phyloP scores from a whole-genome alignment of 805 yeast species.

The Sugiyamaella floridensis region DNA sequence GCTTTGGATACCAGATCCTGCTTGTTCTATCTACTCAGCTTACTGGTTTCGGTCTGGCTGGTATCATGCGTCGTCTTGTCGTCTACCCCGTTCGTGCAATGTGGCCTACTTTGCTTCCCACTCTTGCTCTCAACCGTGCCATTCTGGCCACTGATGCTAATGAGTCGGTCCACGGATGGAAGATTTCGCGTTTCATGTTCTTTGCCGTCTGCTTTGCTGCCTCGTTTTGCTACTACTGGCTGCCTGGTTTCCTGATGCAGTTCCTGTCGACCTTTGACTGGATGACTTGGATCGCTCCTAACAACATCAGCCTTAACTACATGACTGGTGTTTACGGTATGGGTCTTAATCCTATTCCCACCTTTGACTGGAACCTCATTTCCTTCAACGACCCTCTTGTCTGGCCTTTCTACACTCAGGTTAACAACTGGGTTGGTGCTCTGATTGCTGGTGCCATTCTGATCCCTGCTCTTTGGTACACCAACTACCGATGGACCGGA shows the following conservation, averaged over 20 bases:
- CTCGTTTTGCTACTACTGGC: constrained; percentile 47
- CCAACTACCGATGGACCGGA: constrained; percentile 44
- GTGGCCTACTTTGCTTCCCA: constrained; percentile 52
- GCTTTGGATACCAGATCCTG: constrained; percentile 40
- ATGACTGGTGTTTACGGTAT: constrained; percentile 49
- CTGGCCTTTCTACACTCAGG: constrained; percentile 35
- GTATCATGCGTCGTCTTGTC: constrained; percentile 46
- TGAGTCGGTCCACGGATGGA: constrained; percentile 44
- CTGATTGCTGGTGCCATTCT: constrained; percentile 39
- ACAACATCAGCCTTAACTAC: constrained; percentile 44
- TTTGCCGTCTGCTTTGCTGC: constrained; percentile 35
- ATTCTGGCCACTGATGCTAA: constrained; percentile 26
- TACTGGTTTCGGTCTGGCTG: constrained; percentile 49
- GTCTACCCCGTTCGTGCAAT: constrained; percentile 40
- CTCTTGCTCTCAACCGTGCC: constrained; percentile 47
- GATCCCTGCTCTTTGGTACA: constrained; percentile 43
- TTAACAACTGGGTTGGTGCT: constrained; percentile 34
- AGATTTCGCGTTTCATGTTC: constrained; percentile 41
- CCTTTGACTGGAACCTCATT: constrained; percentile 40
- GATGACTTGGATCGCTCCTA: constrained; percentile 53
- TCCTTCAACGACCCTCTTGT: constrained; percentile 37
- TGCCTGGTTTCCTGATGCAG: constrained; percentile 53
- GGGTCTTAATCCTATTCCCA: constrained; percentile 41
- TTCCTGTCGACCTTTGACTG: constrained; percentile 52
- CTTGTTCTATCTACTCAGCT: constrained; percentile 44